Percentiles rank a stretch among this genome's conserved stretches.
Conservation (phyloP, 2,329 filamentous ascomycete genomes). For the Fusarium cyanostomum region DNA sequence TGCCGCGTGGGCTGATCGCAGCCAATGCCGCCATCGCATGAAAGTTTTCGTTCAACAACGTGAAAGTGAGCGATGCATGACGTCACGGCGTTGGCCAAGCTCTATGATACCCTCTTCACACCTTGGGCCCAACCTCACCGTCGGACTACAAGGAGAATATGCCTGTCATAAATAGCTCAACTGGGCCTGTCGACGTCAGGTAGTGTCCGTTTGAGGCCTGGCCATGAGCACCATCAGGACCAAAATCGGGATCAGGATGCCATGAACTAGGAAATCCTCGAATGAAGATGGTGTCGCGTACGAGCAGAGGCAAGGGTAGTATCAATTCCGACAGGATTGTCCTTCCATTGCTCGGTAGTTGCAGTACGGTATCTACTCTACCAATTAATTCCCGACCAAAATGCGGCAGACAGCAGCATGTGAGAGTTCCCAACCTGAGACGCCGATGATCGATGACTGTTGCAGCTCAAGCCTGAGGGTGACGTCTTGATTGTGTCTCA, state of each 20-base stretch:
- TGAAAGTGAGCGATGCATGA: slow-evolving; percentile 39
- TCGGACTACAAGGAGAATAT: background rate
- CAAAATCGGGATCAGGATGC: slow-evolving; percentile 25
- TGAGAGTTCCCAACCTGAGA: slow-evolving; percentile 14
- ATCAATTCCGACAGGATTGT: background rate
- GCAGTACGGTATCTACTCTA: background rate
- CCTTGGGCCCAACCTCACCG: background rate
- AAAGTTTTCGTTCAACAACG: slow-evolving; percentile 26
- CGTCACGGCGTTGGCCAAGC: slow-evolving; percentile 29
- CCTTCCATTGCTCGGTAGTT: background rate
- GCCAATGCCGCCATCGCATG: slow-evolving; percentile 31
- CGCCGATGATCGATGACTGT: slow-evolving; percentile 17
- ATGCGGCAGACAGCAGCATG: slow-evolving; percentile 13
- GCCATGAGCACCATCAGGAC: background rate
- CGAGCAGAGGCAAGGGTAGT: slow-evolving; percentile 4
- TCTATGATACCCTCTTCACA: background rate
- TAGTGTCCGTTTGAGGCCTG: background rate
- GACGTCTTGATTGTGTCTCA: slow-evolving; percentile 36
- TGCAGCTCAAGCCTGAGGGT: slow-evolving; percentile 11
- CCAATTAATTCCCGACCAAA: slow-evolving; percentile 19
- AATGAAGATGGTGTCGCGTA: slow-evolving; percentile 28
- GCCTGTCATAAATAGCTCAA: background rate
- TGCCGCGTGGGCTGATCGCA: slow-evolving; percentile 24
- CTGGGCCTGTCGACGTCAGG: slow-evolving; percentile 24
- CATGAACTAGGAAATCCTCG: slow-evolving; percentile 28